phyloP scores from a whole-genome alignment of 2,329 filamentous ascomycete genomes.

The Helotiales sp. region DNA sequence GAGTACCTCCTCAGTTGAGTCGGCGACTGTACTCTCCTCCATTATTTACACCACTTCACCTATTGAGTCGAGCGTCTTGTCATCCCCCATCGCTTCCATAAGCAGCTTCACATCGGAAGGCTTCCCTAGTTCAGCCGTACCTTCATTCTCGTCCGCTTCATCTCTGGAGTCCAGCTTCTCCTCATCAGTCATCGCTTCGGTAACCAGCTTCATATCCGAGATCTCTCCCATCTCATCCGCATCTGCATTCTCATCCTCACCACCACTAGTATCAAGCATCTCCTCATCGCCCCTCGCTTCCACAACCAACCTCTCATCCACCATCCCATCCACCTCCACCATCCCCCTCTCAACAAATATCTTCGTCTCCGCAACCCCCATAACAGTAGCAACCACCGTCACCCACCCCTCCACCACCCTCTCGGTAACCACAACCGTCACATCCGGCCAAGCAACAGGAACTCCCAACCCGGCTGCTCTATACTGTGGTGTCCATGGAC shows the following conservation, averaged over 20 bases:
- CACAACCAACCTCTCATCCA: not conserved
- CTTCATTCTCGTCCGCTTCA: too few relatives aligned
- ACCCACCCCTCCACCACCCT: constrained; percentile 28
- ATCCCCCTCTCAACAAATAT: constrained; percentile 6
- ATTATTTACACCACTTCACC: too few relatives aligned
- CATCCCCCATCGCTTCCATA: too few relatives aligned
- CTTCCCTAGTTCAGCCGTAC: too few relatives aligned
- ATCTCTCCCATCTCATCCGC: not conserved
- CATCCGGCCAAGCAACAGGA: constrained; percentile 33
- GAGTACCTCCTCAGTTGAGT: too few relatives aligned
- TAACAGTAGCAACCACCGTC: constrained; percentile 32
- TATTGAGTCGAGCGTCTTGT: too few relatives aligned
- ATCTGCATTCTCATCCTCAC: not conserved
- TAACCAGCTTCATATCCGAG: too few relatives aligned
- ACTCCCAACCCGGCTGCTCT: constrained; percentile 31
- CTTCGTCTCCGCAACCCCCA: constrained; percentile 33
- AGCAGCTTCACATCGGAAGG: too few relatives aligned
- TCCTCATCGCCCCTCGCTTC: not conserved
- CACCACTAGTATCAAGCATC: not conserved
- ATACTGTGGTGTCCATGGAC: constrained; percentile 43
- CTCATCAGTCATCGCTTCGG: too few relatives aligned
- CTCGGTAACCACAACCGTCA: constrained; percentile 35
- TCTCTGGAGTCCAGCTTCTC: too few relatives aligned
- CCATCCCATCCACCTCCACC: not conserved
- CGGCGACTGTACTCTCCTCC: too few relatives aligned